Percentiles rank a stretch among this genome's conserved stretches.
These are phyloP conservation scores for Ogataea philodendri DNA, from an alignment of 805 yeast species.

Conservation along the genomic window DNA sequence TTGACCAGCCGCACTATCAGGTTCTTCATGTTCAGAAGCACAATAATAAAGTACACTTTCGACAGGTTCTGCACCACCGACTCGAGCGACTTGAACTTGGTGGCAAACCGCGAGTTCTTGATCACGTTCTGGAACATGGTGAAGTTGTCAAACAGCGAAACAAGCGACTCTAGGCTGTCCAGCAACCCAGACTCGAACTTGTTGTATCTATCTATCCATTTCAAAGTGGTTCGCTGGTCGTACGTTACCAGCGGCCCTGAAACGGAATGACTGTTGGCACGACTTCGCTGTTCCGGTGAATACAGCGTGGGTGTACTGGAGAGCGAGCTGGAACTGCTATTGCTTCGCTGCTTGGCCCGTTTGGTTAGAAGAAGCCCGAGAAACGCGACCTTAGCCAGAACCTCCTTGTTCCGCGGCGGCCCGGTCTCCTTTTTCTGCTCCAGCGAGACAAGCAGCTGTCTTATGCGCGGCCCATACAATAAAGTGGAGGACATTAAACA, in stretches of 20 bases:
- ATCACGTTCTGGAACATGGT: conserved; percentile 30
- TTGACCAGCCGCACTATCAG: conserved; percentile 22
- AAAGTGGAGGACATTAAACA: not conserved
- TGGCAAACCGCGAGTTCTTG: conserved; percentile 11
- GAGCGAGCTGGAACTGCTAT: conserved; percentile 5
- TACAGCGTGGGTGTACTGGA: conserved; percentile 22
- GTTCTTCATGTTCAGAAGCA: conserved; percentile 30
- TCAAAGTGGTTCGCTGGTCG: not conserved
- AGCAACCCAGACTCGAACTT: conserved; percentile 21
- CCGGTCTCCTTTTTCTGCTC: conserved; percentile 1
- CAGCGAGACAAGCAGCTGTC: conserved; percentile 5
- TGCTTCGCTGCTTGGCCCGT: conserved; percentile 5
- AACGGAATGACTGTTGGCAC: conserved; percentile 11
- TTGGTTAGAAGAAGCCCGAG: conserved; percentile 9
- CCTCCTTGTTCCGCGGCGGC: not conserved
- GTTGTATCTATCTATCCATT: conserved; percentile 18
- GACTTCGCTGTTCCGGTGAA: conserved; percentile 17
- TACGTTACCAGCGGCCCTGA: conserved; percentile 1
- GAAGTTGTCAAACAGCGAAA: conserved; percentile 31
- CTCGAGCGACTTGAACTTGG: conserved; percentile 17
- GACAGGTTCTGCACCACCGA: conserved; percentile 25
- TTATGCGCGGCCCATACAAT: conserved; percentile 7
- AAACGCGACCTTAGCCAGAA: conserved; percentile 6
- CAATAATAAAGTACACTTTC: conserved; percentile 30
- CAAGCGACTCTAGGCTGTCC: conserved; percentile 22